Percentiles rank a stretch among this genome's conserved stretches.
phyloP scores from a whole-genome alignment of 805 yeast species.

The Metschnikowia peoriensis region DNA sequence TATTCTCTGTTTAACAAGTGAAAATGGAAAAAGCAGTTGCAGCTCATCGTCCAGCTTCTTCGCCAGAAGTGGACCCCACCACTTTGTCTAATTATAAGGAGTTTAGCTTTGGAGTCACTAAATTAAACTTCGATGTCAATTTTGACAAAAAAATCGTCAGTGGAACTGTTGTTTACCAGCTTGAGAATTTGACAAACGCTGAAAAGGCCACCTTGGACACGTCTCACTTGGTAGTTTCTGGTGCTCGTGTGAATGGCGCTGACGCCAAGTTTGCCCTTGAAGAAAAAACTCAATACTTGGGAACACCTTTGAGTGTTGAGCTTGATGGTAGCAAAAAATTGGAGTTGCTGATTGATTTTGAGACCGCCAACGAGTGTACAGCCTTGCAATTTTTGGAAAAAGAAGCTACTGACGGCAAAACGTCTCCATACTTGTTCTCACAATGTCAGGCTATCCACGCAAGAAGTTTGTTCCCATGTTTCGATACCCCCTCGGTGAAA shows the following conservation, averaged over 20 bases:
- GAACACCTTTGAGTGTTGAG: conserved; percentile 50
- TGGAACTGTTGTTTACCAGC: conserved; percentile 54
- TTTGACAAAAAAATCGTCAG: conserved; percentile 51
- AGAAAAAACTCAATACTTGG: conserved; percentile 53
- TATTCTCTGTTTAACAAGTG: background rate
- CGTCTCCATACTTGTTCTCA: conserved; percentile 72
- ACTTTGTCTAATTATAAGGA: conserved; percentile 69
- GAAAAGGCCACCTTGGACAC: conserved; percentile 61
- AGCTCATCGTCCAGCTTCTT: conserved; percentile 14
- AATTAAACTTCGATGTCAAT: conserved; percentile 49
- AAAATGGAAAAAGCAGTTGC: conserved; percentile 13
- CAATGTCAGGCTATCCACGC: conserved; percentile 94
- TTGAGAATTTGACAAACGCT: conserved; percentile 30
- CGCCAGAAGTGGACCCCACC: conserved; percentile 55
- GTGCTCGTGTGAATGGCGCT: conserved; percentile 43
- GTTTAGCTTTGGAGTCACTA: conserved; percentile 53
- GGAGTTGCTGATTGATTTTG: conserved; percentile 47
- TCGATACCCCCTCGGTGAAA: conserved; percentile 87
- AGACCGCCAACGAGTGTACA: conserved; percentile 73
- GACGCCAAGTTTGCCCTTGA: conserved; percentile 32
- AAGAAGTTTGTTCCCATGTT: conserved; percentile 81
- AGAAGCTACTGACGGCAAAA: conserved; percentile 69
- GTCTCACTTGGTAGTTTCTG: conserved; percentile 52
- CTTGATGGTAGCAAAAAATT: conserved; percentile 14
- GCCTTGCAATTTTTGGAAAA: conserved; percentile 85